Evolutionary conservation across 177 flowering plant species (phyloP), one percentile per base, ranked within the genome.

Genomic region (Vitis hybrid): DNA sequence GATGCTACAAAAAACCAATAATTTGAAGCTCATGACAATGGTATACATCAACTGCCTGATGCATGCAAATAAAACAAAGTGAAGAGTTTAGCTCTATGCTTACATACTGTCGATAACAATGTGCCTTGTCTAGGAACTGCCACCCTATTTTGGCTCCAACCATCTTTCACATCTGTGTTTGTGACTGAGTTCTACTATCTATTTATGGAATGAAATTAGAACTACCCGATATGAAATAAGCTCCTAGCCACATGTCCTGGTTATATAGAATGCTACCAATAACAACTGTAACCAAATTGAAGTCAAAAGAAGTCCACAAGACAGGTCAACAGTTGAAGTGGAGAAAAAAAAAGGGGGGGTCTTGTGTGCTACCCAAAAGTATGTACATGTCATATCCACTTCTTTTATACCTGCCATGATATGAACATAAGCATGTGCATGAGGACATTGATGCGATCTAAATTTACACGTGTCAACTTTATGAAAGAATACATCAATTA

Each of bases 351-450:
- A 26, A 26, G 5, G 29, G 29, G 56, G 16, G 56, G 56, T 16
- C 29, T 53, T 16, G 16, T 53, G 16, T 16, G 7, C 56, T 16
- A 12, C 5, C 29, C 29, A 6, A 53, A 53, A 53, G 18, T 53
- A 53, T 53, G 18, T 53, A 13, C 56, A 53, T 53, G 56, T 53
- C 56, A 53, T 16, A 53, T 53, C 56, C n/a, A 53, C 56, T 53
- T 53, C 56, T 53, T 53, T 53, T 53, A 53, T 53, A 53, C 56
- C 56, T 53, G n/a, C 56, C 56, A 53, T 53, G 56, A 53, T 53
- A 53, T 53, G 16, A 5, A 51, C 16, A 53, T 53, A 53, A 53
- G 56, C 56, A 53, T 53, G 56, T 53, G 16, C n/a, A 53, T 15
- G 16, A 53, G 5, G 16, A 13, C 16, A 53, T 53, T 14, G 56